Conservation (phyloP, 179 eudicot genomes). For the Sideroxylon spinosum region DNA sequence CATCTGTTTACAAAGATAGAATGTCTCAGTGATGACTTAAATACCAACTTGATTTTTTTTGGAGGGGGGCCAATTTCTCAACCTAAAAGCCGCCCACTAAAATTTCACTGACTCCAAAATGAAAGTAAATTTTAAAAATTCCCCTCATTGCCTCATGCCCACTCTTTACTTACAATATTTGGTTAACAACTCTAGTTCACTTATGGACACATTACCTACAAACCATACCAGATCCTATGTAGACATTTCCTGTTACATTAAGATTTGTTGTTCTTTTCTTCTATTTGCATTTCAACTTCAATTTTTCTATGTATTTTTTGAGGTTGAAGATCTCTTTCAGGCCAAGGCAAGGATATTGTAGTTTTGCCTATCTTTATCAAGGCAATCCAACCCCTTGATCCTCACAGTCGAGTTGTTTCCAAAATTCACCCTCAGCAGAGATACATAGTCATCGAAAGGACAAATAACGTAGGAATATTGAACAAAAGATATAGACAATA, state of each 20-base stretch:
- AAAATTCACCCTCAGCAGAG: no score
- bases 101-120: conserved; percentile 11
- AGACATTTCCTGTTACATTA: conserved; percentile 15
- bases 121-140: conserved; percentile 2
- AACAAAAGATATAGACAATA: no score
- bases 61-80: conserved; percentile 24
- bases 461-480: no score
- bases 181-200: conserved; percentile 23
- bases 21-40: background rate
- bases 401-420: no score
- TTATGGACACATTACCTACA: conserved; percentile 22
- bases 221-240: conserved; percentile 13
- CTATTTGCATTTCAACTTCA: background rate
- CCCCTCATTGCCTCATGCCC: background rate
- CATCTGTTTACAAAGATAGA: conserved; percentile 8
- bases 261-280: background rate
- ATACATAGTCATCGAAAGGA: no score
- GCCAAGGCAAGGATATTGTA: no score
- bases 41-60: conserved; percentile 13
- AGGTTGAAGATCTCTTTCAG: background rate
- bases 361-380: no score
- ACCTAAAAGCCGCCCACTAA: conserved; percentile 7
- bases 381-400: no score
- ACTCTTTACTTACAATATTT: conserved; percentile 23
- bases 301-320: conserved; percentile 12